Evolutionary conservation across 192 early-diverging fungal species (phyloP), one percentile per base, ranked within the genome.

Genomic region (Cetraspora pellucida): DNA sequence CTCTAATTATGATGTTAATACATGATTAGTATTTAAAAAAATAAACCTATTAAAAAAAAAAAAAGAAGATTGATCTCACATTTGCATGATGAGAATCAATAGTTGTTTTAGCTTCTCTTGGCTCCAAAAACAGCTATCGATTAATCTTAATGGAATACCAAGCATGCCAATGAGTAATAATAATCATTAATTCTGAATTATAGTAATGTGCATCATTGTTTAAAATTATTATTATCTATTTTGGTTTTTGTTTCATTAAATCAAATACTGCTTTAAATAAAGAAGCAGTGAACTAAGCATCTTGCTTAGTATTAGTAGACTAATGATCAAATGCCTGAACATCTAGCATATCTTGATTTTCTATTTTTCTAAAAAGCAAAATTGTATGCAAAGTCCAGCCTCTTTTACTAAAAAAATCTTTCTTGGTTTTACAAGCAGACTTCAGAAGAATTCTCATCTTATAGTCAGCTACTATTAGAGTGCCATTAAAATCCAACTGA

Each of bases 121-220:
- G 50, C 30, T 71, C 30, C 17, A 71, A 19, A 71, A 71, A 71
- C 1, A 71, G 14, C 45, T 13, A 68, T 21, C 6, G 17, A 4
- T 7, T 14, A 10, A 71, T 9, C 31, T 71, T 28, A 28, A 71
- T 54, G 6, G 50, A 9, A 52, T 71, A 54, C 30, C 28, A 71
- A 54, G 50, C 10, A 71, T 31, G 27, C 28, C 49, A 71, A 54
- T 54, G 10, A 52, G 23, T 4, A 16, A 71, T 28, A 50, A 71
- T 71, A 28, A 14, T 2, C 27, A 71, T 71, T 2, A 71, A 5
- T 17, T 71, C 28, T 16, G 0, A 21, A 71, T 71, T 71, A 71
- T 71, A 28, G 54, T 54, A 71, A 71, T 71, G 28, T 19, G 50
- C 6, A 19, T 16, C 28, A 71, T 71, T 54, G 27, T 68, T 45